A percentile compares a stretch with the other conserved stretches of the same genome.
Evolutionary conservation across 257 asterid genomes (phyloP).

Genomic region (Plantago ovata): DNA sequence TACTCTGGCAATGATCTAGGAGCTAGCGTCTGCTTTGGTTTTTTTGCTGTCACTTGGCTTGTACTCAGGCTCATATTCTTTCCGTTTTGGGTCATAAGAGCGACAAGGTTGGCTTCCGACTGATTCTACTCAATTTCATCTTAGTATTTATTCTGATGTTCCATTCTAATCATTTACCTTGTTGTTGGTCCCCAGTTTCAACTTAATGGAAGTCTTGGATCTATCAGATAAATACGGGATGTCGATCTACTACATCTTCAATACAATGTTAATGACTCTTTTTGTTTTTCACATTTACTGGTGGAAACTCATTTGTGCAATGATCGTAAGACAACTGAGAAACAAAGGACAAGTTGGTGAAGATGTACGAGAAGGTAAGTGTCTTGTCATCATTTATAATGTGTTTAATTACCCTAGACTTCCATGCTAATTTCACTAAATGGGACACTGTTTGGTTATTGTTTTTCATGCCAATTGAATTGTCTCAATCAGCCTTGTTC

Average conservation of each 20-base stretch:
- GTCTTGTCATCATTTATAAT: no score
- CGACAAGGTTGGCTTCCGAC: constrained; percentile 47
- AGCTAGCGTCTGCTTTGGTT: constrained; percentile 78
- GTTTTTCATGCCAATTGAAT: background rate
- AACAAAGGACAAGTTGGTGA: constrained; percentile 92
- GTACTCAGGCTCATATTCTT: constrained; percentile 72
- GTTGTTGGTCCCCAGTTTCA: constrained; percentile 50
- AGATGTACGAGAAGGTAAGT: constrained; percentile 56
- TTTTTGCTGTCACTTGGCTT: constrained; percentile 83
- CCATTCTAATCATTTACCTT: constrained; percentile 29
- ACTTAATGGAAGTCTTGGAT: constrained; percentile 41
- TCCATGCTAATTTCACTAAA: background rate
- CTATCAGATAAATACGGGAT: constrained; percentile 33
- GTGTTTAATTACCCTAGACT: background rate
- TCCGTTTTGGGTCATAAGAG: constrained; percentile 85
- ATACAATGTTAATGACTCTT: constrained; percentile 69
- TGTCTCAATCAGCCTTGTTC: no score
- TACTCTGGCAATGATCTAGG: constrained; percentile 82
- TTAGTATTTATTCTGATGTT: background rate
- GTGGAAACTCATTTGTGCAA: constrained; percentile 88
- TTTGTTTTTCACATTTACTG: constrained; percentile 89
- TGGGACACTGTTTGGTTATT: no score
- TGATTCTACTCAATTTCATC: background rate
- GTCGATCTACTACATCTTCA: constrained; percentile 67
- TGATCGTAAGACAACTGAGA: constrained; percentile 76